phyloP scores from a whole-genome alignment of 1,284 basidiomycete species.

The Apiotrichum porosum region DNA sequence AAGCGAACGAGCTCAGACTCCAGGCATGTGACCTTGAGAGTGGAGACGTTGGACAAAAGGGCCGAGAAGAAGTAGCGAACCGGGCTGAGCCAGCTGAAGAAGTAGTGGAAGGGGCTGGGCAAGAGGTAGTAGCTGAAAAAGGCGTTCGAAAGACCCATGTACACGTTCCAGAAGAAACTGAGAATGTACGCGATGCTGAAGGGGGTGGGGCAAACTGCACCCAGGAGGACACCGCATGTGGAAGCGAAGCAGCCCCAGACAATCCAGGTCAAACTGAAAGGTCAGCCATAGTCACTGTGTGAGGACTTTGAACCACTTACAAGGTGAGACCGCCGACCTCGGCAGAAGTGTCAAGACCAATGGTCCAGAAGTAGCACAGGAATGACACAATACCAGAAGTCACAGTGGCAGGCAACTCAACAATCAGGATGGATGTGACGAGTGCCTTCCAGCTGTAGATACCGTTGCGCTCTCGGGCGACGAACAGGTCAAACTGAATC shows the following conservation, averaged over 20 bases:
- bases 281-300: conserved; percentile 45
- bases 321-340: conserved; percentile 27
- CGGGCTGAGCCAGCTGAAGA: conserved; percentile 38
- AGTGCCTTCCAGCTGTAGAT: conserved; percentile 44
- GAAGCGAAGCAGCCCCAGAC: conserved; percentile 20
- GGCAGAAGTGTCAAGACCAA: conserved; percentile 4
- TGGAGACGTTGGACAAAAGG: too few relatives aligned
- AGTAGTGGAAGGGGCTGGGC: conserved; percentile 36
- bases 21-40: conserved; percentile 33
- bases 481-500: conserved; percentile 45
- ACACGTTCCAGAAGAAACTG: too few relatives aligned
- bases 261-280: conserved; percentile 45
- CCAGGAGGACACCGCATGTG: conserved; percentile 35
- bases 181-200: too few relatives aligned
- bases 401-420: conserved; percentile 43
- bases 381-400: conserved; percentile 30
- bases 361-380: conserved; percentile 11
- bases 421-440: conserved; percentile 36
- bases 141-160: conserved; percentile 28
- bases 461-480: conserved; percentile 44
- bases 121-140: conserved; percentile 36
- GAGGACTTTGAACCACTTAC: too few relatives aligned
- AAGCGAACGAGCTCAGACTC: conserved; percentile 37
- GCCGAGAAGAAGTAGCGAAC: conserved; percentile 25
- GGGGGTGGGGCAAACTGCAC: too few relatives aligned